Conservation (phyloP, 202 grass and related monocot species). For the Dendrocalamus latiflorus region DNA sequence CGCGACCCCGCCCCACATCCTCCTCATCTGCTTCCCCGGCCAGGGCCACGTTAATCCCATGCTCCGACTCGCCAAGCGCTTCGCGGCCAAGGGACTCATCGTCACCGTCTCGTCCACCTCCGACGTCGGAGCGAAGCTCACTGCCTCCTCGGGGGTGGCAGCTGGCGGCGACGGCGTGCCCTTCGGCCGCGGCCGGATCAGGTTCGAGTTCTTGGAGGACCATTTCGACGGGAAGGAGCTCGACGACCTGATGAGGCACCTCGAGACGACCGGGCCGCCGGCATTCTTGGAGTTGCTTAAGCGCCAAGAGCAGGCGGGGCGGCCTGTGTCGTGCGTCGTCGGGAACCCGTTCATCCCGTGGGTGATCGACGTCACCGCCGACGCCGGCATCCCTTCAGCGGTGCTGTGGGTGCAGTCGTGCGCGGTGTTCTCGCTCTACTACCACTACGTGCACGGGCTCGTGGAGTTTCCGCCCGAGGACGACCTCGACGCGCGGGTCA, state of each 20-base stretch:
- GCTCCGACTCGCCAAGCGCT: slow-evolving; percentile 71
- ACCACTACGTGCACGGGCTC: too few relatives aligned
- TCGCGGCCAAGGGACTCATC: slow-evolving; percentile 62
- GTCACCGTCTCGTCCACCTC: slow-evolving; percentile 68
- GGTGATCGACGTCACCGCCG: too few relatives aligned
- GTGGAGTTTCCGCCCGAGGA: too few relatives aligned
- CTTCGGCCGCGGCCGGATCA: slow-evolving; percentile 46
- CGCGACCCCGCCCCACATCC: slow-evolving; percentile 30
- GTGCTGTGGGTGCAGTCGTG: too few relatives aligned
- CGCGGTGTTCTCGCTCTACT: too few relatives aligned
- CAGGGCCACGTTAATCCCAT: slow-evolving; percentile 87
- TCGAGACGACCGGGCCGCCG: too few relatives aligned
- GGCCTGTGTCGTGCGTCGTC: too few relatives aligned
- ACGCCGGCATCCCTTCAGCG: too few relatives aligned
- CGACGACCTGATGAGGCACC: slow-evolving; percentile 43
- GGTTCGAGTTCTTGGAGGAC: slow-evolving; percentile 70
- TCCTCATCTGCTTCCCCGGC: slow-evolving; percentile 63
- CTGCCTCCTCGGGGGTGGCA: slow-evolving; percentile 20
- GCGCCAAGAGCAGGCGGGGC: too few relatives aligned
- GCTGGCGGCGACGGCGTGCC: slow-evolving; percentile 36
- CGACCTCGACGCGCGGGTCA: too few relatives aligned
- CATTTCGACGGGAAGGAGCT: background rate
- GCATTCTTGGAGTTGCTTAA: too few relatives aligned
- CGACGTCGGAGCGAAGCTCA: slow-evolving; percentile 32
- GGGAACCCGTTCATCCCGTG: too few relatives aligned